Evolutionary conservation across 306 rosid genomes (phyloP), one percentile per base, ranked within the genome.

Genomic region (Quillaja saponaria): DNA sequence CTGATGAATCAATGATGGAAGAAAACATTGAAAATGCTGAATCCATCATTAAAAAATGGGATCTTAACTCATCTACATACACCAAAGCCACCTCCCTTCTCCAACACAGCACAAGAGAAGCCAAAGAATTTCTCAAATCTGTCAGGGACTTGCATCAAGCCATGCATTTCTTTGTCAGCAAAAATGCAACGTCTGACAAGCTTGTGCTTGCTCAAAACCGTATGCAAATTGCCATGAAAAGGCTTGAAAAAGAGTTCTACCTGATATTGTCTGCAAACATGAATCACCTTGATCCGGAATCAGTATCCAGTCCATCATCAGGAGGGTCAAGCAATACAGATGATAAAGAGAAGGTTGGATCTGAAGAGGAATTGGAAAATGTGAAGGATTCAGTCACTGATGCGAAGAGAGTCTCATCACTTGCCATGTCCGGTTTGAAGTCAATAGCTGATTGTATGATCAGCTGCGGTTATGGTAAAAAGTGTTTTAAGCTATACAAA

Each of bases 361-460:
- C 68, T 7, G 71, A 82, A 35, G 72, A 57, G 8, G 61, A 81
- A 25, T 38, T 51, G 37, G 51, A 48, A 69, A 17, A 21, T n/a
- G 41, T 15, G 6, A 76, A 44, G 4, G 65, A 74, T 57, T 60
- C 73, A 3, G 13, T 52, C 20, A 13, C 65, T 0, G 79, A 58
- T 56, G 61, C 51, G 13, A 81, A 66, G 49, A 77, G 74, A 42
- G 63, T 45, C 45, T 70, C 78, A 0, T 47, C 58, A 0, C 42
- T 50, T 15, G 64, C 78, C 65, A 63, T 77, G 83, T 39, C 71
- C 12, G 83, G 80, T 18, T 53, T 80, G 44, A 74, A 77, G 75
- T 74, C 85, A 33, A 80, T 80, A 49, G 83, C 89, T 0, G 80
- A 83, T 16, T 83, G 84, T 41, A 84, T 84, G 90, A 80, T 80